These are phyloP conservation scores for California macrophylla DNA, from an alignment of 441 rosid genomes.

Conservation along the genomic window DNA sequence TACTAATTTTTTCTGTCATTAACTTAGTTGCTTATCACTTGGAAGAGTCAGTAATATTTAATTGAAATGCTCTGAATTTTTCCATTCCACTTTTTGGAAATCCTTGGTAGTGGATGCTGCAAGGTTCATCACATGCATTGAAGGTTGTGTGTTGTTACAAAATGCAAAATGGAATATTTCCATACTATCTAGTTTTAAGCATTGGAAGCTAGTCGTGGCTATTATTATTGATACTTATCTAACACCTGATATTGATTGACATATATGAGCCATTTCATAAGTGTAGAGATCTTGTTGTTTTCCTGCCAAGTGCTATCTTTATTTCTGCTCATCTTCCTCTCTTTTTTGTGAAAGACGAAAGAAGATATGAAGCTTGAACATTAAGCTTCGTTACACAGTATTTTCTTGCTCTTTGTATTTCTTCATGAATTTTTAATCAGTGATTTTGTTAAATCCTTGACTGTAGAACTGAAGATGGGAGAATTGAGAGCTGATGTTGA, in stretches of 20 bases:
- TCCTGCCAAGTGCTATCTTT: background rate
- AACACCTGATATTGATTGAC: background rate
- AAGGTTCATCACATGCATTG: too few relatives aligned
- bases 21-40: background rate
- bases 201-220: background rate
- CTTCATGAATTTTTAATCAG: background rate
- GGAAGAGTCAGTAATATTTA: background rate
- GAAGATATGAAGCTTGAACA: background rate
- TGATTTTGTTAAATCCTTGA: conserved; percentile 28
- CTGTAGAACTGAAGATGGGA: conserved; percentile 65
- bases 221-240: background rate
- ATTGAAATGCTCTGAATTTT: background rate
- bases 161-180: too few relatives aligned
- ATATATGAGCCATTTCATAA: background rate
- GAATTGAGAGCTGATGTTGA: conserved; percentile 36
- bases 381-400: background rate
- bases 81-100: too few relatives aligned
- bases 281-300: background rate
- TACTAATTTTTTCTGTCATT: background rate
- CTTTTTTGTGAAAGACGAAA: background rate
- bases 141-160: too few relatives aligned
- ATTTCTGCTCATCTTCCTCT: background rate
- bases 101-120: too few relatives aligned
- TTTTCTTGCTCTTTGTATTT: background rate
- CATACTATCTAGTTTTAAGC: too few relatives aligned